Percentiles rank a stretch among this genome's conserved stretches.
Conservation (phyloP, 345 rosid genomes). For the Ceriops decandra region DNA sequence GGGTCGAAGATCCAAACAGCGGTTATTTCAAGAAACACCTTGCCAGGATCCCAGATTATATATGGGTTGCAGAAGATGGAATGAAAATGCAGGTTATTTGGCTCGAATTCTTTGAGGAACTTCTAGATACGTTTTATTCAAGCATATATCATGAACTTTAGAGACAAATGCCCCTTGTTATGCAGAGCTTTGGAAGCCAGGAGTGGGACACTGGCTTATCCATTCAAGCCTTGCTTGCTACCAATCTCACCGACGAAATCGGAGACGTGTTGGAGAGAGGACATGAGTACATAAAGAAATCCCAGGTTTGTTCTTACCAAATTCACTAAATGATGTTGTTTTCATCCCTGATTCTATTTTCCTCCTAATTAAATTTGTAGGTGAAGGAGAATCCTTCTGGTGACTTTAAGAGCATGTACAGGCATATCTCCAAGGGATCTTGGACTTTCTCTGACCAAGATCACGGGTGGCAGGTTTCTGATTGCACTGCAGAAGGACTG, state of each 20-base stretch:
- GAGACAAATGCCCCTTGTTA: neutral
- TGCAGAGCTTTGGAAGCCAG: slow-evolving; percentile 89
- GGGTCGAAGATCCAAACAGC: slow-evolving; percentile 89
- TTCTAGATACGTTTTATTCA: neutral
- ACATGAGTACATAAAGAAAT: slow-evolving; percentile 47
- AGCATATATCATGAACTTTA: neutral
- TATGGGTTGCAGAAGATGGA: slow-evolving; percentile 98
- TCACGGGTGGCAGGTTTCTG: slow-evolving; percentile 96
- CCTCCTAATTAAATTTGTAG: slow-evolving; percentile 7
- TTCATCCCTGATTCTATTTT: too few species aligned
- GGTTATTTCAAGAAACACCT: slow-evolving; percentile 84
- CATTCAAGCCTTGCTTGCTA: slow-evolving; percentile 69
- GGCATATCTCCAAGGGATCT: slow-evolving; percentile 88
- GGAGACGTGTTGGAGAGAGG: slow-evolving; percentile 58
- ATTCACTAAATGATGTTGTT: too few species aligned
- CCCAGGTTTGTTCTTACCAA: slow-evolving; percentile 51
- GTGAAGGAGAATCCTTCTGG: slow-evolving; percentile 68
- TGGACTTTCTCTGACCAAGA: slow-evolving; percentile 89
- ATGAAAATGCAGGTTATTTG: slow-evolving; percentile 87
- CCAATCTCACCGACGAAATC: slow-evolving; percentile 57
- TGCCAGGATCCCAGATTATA: slow-evolving; percentile 66
- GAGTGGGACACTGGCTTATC: slow-evolving; percentile 81
- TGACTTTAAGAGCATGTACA: slow-evolving; percentile 31
- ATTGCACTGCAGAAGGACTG: slow-evolving; percentile 82
- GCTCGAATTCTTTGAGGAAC: neutral